Percentiles rank a stretch among this genome's conserved stretches.
Evolutionary conservation across 345 rosid genomes (phyloP).

Genomic region (Gossypium longicalyx): DNA sequence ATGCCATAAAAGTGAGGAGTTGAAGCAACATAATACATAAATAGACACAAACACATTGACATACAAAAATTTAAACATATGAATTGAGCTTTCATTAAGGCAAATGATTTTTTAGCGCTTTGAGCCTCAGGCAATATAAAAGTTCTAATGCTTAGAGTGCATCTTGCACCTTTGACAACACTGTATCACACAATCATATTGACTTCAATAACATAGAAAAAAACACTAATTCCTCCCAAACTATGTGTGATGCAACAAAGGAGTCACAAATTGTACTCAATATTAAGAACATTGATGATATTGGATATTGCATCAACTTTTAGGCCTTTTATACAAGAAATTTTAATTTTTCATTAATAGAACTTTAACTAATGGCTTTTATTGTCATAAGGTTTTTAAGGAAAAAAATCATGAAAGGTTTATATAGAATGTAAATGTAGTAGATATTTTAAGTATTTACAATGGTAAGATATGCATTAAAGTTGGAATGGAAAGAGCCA

Average conservation of each 20-base stretch:
- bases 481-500: not conserved
- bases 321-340: not conserved
- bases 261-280: not conserved
- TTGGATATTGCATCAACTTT: not conserved
- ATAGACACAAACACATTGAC: not conserved
- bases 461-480: not conserved
- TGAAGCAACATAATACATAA: not conserved
- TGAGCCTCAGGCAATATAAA: too few species aligned
- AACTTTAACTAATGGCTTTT: not conserved
- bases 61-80: not conserved
- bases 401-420: not conserved
- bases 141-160: too few species aligned
- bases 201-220: not conserved
- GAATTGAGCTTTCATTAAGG: too few species aligned
- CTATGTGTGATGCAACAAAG: not conserved
- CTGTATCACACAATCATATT: not conserved
- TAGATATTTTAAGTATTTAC: not conserved
- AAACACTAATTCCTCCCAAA: not conserved
- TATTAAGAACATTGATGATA: not conserved
- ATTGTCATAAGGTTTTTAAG: not conserved
- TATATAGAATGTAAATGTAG: not conserved
- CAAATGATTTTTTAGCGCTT: too few species aligned
- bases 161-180: too few species aligned
- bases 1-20: not conserved
- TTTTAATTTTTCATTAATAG: not conserved